phyloP scores from a whole-genome alignment of 331 rosid genomes.

The Cydonia oblonga region DNA sequence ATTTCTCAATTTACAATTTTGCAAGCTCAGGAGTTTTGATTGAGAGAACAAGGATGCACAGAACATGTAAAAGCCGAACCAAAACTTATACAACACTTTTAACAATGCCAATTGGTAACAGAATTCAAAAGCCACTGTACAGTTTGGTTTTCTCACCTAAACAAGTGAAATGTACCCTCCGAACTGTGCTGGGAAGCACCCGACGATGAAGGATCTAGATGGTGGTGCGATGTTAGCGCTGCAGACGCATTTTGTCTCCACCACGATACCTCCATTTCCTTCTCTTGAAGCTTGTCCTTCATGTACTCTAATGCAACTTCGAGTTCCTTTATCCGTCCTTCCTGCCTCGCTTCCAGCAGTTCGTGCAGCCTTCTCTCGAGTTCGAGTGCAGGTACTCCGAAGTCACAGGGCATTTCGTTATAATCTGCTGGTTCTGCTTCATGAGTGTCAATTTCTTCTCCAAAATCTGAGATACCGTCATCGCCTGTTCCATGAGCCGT shows the following conservation, averaged over 20 bases:
- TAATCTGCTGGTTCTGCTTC: slow-evolving; percentile 9
- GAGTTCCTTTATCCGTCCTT: slow-evolving; percentile 61
- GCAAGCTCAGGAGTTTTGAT: not conserved
- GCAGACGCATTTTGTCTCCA: slow-evolving; percentile 59
- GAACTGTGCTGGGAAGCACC: slow-evolving; percentile 39
- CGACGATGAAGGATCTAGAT: slow-evolving; percentile 40
- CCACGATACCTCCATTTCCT: slow-evolving; percentile 60
- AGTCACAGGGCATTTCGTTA: slow-evolving; percentile 33
- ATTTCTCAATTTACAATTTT: not conserved
- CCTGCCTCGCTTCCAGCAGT: slow-evolving; percentile 58
- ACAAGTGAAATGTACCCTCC: slow-evolving; percentile 14
- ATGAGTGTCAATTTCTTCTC: slow-evolving; percentile 43
- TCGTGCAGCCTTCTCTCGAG: slow-evolving; percentile 71
- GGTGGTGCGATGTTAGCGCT: slow-evolving; percentile 26
- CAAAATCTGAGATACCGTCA: slow-evolving; percentile 10
- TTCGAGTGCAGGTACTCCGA: slow-evolving; percentile 62
- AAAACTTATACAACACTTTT: no score
- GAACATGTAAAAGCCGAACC: not conserved
- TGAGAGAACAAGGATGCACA: not conserved
- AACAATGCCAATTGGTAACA: not conserved
- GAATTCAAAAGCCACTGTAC: slow-evolving; percentile 11
- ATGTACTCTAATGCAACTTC: slow-evolving; percentile 59
- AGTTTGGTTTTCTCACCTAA: slow-evolving; percentile 21
- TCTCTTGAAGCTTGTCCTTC: slow-evolving; percentile 42
- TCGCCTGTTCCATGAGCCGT: not conserved